Evolutionary conservation across 2,329 filamentous ascomycete genomes (phyloP).

Genomic region (Aureobasidium sp.): DNA sequence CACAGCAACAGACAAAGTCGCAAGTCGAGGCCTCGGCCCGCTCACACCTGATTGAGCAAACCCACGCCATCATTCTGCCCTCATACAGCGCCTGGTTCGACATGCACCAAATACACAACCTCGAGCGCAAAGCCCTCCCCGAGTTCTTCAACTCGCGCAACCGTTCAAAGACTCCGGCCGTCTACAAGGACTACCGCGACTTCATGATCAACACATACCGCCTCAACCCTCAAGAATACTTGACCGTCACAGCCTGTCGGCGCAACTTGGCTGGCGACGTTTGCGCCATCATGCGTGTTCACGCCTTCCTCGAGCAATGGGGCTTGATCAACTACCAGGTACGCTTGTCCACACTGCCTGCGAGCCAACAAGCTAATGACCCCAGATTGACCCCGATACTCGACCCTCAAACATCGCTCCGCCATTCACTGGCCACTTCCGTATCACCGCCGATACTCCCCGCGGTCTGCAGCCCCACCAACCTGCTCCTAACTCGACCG

Average conservation of each 20-base stretch:
- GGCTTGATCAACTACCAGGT: slow-evolving; percentile 99
- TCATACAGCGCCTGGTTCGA: slow-evolving; percentile 99
- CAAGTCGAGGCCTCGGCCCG: slow-evolving; percentile 78
- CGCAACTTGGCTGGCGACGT: slow-evolving; percentile 95
- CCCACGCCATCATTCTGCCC: slow-evolving; percentile 89
- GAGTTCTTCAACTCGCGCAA: slow-evolving; percentile 99
- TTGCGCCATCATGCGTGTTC: slow-evolving; percentile 97
- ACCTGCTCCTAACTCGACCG: slow-evolving; percentile 66
- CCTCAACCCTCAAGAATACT: slow-evolving; percentile 88
- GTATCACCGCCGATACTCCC: slow-evolving; percentile 90
- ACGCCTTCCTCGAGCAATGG: slow-evolving; percentile 97
- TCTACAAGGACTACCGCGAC: slow-evolving; percentile 98
- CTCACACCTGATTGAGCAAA: slow-evolving; percentile 86
- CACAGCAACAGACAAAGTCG: slow-evolving; percentile 53
- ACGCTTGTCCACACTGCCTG: background rate
- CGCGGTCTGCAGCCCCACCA: slow-evolving; percentile 93
- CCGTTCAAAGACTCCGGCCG: slow-evolving; percentile 91
- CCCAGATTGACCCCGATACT: slow-evolving; percentile 88
- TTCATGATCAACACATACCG: slow-evolving; percentile 99
- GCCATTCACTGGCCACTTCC: slow-evolving; percentile 95
- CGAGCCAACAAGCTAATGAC: slow-evolving; percentile 24
- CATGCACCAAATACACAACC: slow-evolving; percentile 84
- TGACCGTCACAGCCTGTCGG: slow-evolving; percentile 93
- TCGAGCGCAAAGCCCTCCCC: slow-evolving; percentile 89
- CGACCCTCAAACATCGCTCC: slow-evolving; percentile 92